A percentile compares a stretch with the other conserved stretches of the same genome.
These are phyloP conservation scores for Phytophthora boehmeriae DNA, from an alignment of 352 stramenopile species.

Conservation along the genomic window DNA sequence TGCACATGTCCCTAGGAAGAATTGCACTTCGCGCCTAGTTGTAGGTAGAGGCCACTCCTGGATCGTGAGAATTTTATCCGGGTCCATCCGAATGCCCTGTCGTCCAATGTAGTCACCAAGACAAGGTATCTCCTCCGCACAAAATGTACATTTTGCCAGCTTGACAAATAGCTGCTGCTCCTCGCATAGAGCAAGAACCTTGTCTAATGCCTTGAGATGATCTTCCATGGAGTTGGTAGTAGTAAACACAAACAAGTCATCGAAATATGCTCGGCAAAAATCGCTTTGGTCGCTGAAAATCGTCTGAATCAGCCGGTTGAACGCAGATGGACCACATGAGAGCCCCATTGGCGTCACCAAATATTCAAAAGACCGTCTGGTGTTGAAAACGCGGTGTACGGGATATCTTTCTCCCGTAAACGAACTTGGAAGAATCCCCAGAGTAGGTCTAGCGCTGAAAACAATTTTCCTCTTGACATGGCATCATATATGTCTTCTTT, in stretches of 20 bases:
- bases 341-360: slow-evolving; percentile 1
- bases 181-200: not conserved
- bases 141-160: slow-evolving; percentile 15
- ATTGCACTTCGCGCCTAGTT: slow-evolving; percentile 24
- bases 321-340: slow-evolving; percentile 1
- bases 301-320: slow-evolving; percentile 6
- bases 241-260: slow-evolving; percentile 9
- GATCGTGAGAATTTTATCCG: slow-evolving; percentile 17
- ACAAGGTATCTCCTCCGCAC: slow-evolving; percentile 3
- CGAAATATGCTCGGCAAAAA: no score
- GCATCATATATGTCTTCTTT: slow-evolving; percentile 1
- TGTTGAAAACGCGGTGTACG: not conserved
- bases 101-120: slow-evolving; percentile 2
- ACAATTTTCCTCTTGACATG: slow-evolving; percentile 1
- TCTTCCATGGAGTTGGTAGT: not conserved
- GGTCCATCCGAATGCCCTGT: slow-evolving; percentile 23
- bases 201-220: slow-evolving; percentile 3
- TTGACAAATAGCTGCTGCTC: slow-evolving; percentile 9
- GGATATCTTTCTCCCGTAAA: slow-evolving; percentile 3
- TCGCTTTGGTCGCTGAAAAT: no score
- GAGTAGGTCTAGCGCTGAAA: not conserved
- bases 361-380: slow-evolving; percentile 7
- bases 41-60: slow-evolving; percentile 5
- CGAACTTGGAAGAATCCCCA: slow-evolving; percentile 5
- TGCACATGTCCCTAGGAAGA: slow-evolving; percentile 18